Conservation (phyloP, 495 filamentous ascomycete species). For the Trichoderma virens region DNA sequence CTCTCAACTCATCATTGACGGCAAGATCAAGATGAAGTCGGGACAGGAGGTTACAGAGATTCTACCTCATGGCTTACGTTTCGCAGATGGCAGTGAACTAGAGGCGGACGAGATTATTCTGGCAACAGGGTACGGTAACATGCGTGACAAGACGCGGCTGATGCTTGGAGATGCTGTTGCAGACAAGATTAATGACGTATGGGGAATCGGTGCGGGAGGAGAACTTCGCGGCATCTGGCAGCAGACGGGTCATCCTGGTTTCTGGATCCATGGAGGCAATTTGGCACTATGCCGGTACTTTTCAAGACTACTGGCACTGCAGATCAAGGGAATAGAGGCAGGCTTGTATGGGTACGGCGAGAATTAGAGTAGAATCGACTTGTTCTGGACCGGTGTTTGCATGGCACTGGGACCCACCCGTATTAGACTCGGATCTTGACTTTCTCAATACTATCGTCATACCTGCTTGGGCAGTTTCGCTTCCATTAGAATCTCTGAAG, state of each 20-base stretch:
- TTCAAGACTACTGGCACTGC: conserved; percentile 63
- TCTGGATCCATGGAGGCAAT: conserved; percentile 84
- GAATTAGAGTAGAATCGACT: neutral
- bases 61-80: conserved; percentile 49
- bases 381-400: neutral
- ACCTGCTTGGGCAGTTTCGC: neutral
- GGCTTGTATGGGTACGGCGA: conserved; percentile 27
- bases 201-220: conserved; percentile 73
- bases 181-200: conserved; percentile 58
- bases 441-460: neutral
- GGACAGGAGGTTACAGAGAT: conserved; percentile 57
- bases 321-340: conserved; percentile 62
- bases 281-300: conserved; percentile 66
- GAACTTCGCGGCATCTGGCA: conserved; percentile 69
- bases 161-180: conserved; percentile 69
- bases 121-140: conserved; percentile 79
- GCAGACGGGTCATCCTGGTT: conserved; percentile 59
- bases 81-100: conserved; percentile 59
- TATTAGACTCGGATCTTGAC: neutral
- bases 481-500: neutral
- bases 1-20: conserved; percentile 62
- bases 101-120: conserved; percentile 76
- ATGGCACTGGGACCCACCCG: neutral
- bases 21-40: conserved; percentile 70
- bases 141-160: conserved; percentile 51